Evolutionary conservation across 805 yeast genomes (phyloP).

Genomic region (Lipomyces spencermartinsiae): DNA sequence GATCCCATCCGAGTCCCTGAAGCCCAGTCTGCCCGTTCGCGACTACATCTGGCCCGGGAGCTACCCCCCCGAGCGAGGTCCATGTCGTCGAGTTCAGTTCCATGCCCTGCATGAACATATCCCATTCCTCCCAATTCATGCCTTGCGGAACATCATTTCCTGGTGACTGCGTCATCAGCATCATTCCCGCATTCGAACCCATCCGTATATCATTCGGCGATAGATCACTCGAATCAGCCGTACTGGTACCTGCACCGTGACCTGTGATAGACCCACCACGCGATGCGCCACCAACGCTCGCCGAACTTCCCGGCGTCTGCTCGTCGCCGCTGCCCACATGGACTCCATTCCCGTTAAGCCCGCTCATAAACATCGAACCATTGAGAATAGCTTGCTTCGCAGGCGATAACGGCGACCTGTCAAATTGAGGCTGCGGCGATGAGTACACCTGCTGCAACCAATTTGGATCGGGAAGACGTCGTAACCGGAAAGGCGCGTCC

Average conservation of each 20-base stretch:
- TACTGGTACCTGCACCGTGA: neutral
- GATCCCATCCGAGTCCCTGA: slow-evolving; percentile 14
- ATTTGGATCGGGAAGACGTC: slow-evolving; percentile 25
- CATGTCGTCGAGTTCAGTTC: slow-evolving; percentile 9
- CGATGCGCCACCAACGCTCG: neutral
- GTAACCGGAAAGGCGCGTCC: slow-evolving; percentile 32
- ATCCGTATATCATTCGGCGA: slow-evolving; percentile 12
- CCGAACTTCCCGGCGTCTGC: neutral
- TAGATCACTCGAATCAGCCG: slow-evolving; percentile 6
- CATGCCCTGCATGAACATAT: slow-evolving; percentile 31
- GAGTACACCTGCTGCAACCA: slow-evolving; percentile 28
- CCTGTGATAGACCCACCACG: neutral
- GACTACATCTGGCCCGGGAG: neutral
- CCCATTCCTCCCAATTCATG: slow-evolving; percentile 34
- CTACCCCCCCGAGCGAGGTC: neutral
- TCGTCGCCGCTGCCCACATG: slow-evolving; percentile 1
- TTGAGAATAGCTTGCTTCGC: neutral
- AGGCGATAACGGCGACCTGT: neutral
- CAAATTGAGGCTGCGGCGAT: neutral
- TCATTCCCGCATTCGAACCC: slow-evolving; percentile 17
- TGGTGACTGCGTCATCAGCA: slow-evolving; percentile 28
- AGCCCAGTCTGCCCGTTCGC: neutral
- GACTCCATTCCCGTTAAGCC: neutral
- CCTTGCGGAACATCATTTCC: slow-evolving; percentile 27
- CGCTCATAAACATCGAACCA: neutral